Base-by-base conservation (phyloP, 768 basidiomycete genomes). In the Cytidiella melzeri region DNA sequence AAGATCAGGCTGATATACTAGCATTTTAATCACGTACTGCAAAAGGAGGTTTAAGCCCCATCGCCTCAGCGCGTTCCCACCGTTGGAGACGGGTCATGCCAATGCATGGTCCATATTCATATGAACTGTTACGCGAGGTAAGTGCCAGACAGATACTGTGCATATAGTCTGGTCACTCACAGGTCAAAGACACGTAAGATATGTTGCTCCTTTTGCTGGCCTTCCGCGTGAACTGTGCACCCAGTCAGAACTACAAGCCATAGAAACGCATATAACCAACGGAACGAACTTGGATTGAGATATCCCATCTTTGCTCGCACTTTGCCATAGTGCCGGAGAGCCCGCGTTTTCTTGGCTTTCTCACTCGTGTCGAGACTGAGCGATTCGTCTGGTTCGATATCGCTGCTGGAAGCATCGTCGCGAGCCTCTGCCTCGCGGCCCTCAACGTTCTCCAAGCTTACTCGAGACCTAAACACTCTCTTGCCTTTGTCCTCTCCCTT, bases 151-250 rank as follows among this genome's bases (percentile, higher is more conserved):
- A n/a, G n/a, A n/a, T n/a, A n/a, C n/a, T n/a, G n/a, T n/a, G n/a
- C n/a, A n/a, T n/a, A n/a, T n/a, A n/a, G n/a, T n/a, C n/a, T n/a
- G 30, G 30, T 7, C 7, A 54, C 59, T 47, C 58, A 85, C 83
- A 87, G 67, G 61, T 92, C 91, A 57, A 91, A 91, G n/a, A 81
- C 75, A 11, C 84, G 79, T 21, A 92, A 76, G 43, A 90, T 86
- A 40, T 85, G 75, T 52, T 87, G 75, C 4, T 90, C 72, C 54
- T 70, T 79, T 38, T 74, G 80, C 58, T 86, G 74, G 3, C 70
- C 72, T 54, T 83, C 69, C 0, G 66, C 72, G 62, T 92, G 87
- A 27, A 90, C 89, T 92, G 37, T 37, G 26, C 18, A 13, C n/a
- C 11, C 20, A 42, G 24, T 20, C 6, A 45, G 25, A 42, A 24